These are phyloP conservation scores for Cadophora sp. DNA, from an alignment of 2,329 filamentous ascomycete genomes.

Conservation along the genomic window DNA sequence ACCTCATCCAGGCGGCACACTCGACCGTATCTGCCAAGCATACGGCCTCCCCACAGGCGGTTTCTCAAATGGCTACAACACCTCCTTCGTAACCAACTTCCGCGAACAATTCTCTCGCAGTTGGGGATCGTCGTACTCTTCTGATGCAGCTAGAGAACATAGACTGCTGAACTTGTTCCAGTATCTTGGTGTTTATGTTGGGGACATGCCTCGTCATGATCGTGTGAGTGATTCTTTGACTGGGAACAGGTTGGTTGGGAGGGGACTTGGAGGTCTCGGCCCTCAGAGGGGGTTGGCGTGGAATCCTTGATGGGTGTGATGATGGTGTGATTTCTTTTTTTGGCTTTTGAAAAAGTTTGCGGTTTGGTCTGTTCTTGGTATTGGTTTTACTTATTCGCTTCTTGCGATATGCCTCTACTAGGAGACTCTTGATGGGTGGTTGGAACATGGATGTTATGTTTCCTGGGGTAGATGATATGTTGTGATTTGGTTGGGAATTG, in stretches of 20 bases:
- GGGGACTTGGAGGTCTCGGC: background rate
- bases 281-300: background rate
- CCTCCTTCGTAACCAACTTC: background rate
- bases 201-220: constrained; percentile 2
- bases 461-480: too few relatives aligned
- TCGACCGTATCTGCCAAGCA: constrained; percentile 27
- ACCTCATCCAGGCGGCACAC: background rate
- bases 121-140: background rate
- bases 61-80: constrained; percentile 8
- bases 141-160: constrained; percentile 3
- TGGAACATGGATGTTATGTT: too few relatives aligned
- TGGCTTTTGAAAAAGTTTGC: background rate
- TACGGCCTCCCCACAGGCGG: constrained; percentile 19
- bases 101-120: background rate
- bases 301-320: background rate
- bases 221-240: background rate
- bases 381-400: background rate
- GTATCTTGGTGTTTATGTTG: background rate
- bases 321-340: too few relatives aligned
- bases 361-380: background rate
- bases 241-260: constrained; percentile 7
- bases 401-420: background rate
- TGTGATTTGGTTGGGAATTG: too few relatives aligned
- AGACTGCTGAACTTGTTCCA: constrained; percentile 4
- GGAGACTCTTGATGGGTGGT: too few relatives aligned